Evolutionary conservation across 257 asterid genomes (phyloP), one percentile per base, ranked within the genome.

Genomic region (Nicotiana benthamiana): DNA sequence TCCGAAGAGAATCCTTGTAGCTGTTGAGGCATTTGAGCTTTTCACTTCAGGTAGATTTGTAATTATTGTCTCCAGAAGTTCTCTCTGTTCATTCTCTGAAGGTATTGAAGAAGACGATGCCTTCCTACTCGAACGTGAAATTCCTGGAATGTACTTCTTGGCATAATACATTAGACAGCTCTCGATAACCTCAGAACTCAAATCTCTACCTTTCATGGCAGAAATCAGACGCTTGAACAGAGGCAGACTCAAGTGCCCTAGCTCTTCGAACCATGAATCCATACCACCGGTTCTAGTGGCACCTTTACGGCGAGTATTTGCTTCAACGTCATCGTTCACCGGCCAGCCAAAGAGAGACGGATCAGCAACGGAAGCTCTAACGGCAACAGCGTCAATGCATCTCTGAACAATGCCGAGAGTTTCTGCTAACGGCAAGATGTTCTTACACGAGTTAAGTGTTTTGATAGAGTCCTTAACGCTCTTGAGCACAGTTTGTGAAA

Each of bases 321-420:
- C 82, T 20, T 88, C 90, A 8, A 60, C 85, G 12, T 87, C 90
- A 82, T 90, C 97, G 81, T 83, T 92, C 56, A 96, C 91, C 34
- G 99, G 99, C 98, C 99, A 96, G 15, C 99, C 98, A 9, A 96
- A 91, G 46, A 94, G 79, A 57, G 98, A 84, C 59, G 97, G 97
- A 91, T 94, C 98, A 4, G 94, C 65, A 27, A 88, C 76, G 17
- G 93, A 89, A 80, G 97, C 97, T 81, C 81, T 94, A 56, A 83
- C 74, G 0, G 92, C 94, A 59, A 92, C 81, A 30, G 97, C 96
- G 12, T 91, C 91, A 61, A 93, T 85, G 86, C 97, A 93, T 83
- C 95, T 88, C 81, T 86, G 89, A 26, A 86, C 92, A 86, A 95
- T 92, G 77, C 89, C 90, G 66, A 95, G 84, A 17, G 82, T 75